These are phyloP conservation scores for Trapa incisa DNA, from an alignment of 345 rosid species.

Conservation along the genomic window DNA sequence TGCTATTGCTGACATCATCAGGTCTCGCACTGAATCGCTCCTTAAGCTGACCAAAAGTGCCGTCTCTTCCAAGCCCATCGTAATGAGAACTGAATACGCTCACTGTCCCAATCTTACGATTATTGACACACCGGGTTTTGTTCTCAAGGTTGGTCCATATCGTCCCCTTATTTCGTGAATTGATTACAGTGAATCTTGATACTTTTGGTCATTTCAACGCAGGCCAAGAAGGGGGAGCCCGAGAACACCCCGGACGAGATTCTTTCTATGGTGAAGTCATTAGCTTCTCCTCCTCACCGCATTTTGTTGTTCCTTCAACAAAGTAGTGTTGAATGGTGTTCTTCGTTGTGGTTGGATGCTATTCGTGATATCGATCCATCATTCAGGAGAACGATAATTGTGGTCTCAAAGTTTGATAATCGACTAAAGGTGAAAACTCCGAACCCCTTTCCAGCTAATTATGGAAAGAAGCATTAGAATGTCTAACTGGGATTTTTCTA, in stretches of 20 bases:
- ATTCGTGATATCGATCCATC: slow-evolving; percentile 86
- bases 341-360: slow-evolving; percentile 88
- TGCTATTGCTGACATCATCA: slow-evolving; percentile 68
- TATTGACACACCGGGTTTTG: slow-evolving; percentile 95
- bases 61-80: slow-evolving; percentile 89
- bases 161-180: background rate
- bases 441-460: background rate
- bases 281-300: slow-evolving; percentile 94
- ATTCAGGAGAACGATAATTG: slow-evolving; percentile 70
- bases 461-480: background rate
- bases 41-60: slow-evolving; percentile 61
- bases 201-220: slow-evolving; percentile 5
- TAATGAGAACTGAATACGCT: slow-evolving; percentile 96
- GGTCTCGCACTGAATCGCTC: slow-evolving; percentile 63
- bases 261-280: slow-evolving; percentile 79
- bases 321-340: slow-evolving; percentile 98
- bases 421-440: slow-evolving; percentile 61
- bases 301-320: slow-evolving; percentile 88
- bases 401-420: slow-evolving; percentile 94
- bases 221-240: slow-evolving; percentile 99
- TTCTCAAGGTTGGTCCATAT: slow-evolving; percentile 53
- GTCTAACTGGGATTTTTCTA: background rate
- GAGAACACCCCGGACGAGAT: slow-evolving; percentile 87
- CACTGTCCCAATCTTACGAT: slow-evolving; percentile 94
- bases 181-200: background rate